Conservation (phyloP, 306 rosid genomes). For the Vicia sativa region DNA sequence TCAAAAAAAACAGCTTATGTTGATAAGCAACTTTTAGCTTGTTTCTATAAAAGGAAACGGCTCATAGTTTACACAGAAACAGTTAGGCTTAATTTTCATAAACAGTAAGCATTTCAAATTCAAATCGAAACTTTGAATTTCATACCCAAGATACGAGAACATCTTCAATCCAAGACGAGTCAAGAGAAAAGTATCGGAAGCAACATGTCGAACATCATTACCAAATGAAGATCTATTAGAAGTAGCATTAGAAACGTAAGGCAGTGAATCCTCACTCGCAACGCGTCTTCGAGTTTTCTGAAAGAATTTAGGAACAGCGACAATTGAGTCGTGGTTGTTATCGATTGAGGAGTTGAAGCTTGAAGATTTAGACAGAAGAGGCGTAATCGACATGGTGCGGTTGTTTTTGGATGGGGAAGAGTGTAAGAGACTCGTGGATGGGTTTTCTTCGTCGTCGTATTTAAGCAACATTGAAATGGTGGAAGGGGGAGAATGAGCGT, state of each 20-base stretch:
- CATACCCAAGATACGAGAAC: conserved; percentile 74
- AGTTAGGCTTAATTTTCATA: not conserved
- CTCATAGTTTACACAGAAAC: not conserved
- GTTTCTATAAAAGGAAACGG: not conserved
- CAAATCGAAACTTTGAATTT: not conserved
- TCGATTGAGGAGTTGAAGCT: conserved; percentile 43
- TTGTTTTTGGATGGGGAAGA: conserved; percentile 51
- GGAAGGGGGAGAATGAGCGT: not conserved
- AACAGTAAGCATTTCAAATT: no score
- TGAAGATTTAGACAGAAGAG: conserved; percentile 54
- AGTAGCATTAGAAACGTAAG: conserved; percentile 29
- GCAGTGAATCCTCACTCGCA: conserved; percentile 59
- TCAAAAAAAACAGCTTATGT: not conserved
- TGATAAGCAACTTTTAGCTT: not conserved
- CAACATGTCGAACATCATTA: conserved; percentile 55
- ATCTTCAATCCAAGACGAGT: conserved; percentile 70
- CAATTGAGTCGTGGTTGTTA: not conserved
- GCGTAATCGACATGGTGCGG: conserved; percentile 43
- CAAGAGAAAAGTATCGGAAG: conserved; percentile 61
- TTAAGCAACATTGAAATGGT: conserved; percentile 33
- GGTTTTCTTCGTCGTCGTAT: conserved; percentile 44
- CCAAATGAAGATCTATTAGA: conserved; percentile 32
- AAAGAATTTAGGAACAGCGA: conserved; percentile 14
- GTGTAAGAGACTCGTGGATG: conserved; percentile 46
- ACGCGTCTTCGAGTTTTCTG: conserved; percentile 72